Conservation (phyloP, 768 basidiomycete species). For the Russula brevipes region DNA sequence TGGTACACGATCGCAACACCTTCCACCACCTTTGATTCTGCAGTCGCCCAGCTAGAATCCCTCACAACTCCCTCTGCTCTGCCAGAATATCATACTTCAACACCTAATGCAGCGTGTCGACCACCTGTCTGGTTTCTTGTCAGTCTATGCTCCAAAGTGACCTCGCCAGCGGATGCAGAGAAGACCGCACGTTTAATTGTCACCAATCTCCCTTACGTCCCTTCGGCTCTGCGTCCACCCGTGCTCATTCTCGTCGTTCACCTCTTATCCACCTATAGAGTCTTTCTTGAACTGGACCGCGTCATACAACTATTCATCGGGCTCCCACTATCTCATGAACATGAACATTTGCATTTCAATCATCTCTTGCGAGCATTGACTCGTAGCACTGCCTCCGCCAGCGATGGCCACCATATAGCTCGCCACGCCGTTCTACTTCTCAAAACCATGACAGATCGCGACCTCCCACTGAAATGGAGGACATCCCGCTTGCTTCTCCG, state of each 20-base stretch:
- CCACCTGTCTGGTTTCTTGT: constrained; percentile 54
- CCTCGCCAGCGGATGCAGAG: constrained; percentile 42
- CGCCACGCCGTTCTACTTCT: constrained; percentile 19
- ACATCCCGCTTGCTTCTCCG: constrained; percentile 16
- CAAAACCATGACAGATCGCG: constrained; percentile 18
- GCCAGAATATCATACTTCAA: not conserved
- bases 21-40: constrained; percentile 7
- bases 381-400: not conserved
- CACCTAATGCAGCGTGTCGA: not conserved
- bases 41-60: not conserved
- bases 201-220: constrained; percentile 34
- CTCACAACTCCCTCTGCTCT: not conserved
- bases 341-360: constrained; percentile 28
- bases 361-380: constrained; percentile 23
- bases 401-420: constrained; percentile 7
- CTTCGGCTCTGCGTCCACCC: constrained; percentile 37
- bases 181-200: constrained; percentile 41
- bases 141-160: constrained; percentile 45
- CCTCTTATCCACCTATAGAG: constrained; percentile 46
- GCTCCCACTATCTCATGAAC: constrained; percentile 26
- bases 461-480: constrained; percentile 6
- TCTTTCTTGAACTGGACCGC: constrained; percentile 43
- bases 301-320: constrained; percentile 36
- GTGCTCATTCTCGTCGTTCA: constrained; percentile 44
- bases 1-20: not conserved